These are phyloP conservation scores for Pleurotus sapidus DNA, from an alignment of 768 basidiomycete species.

Conservation along the genomic window DNA sequence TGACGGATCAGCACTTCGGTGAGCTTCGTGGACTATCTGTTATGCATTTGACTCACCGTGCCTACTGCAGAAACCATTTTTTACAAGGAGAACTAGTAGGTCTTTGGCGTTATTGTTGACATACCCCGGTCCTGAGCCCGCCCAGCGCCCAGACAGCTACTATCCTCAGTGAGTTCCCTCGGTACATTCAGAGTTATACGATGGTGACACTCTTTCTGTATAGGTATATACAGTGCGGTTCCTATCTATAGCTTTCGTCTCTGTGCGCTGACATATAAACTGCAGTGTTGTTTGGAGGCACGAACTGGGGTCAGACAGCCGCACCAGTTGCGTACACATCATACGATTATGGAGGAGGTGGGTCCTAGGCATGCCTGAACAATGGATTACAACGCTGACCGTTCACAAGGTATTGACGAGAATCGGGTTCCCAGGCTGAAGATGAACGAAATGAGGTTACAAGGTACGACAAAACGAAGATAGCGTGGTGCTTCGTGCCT, in stretches of 20 bases:
- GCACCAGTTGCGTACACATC: slow-evolving; percentile 58
- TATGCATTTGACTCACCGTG: slow-evolving; percentile 1
- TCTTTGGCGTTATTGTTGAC: not conserved
- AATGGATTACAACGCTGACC: not conserved
- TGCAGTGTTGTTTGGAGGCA: slow-evolving; percentile 58
- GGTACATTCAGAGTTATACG: slow-evolving; percentile 13
- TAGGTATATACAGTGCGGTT: slow-evolving; percentile 47
- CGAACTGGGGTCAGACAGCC: slow-evolving; percentile 60
- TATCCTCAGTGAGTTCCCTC: slow-evolving; percentile 39
- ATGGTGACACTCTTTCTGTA: slow-evolving; percentile 3
- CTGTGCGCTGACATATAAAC: not conserved
- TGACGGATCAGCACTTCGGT: slow-evolving; percentile 44
- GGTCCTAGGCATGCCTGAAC: not conserved
- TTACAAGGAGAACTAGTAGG: slow-evolving; percentile 51
- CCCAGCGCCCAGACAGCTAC: slow-evolving; percentile 44
- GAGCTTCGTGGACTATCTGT: slow-evolving; percentile 2
- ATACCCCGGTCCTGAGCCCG: not conserved
- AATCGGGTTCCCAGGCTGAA: slow-evolving; percentile 44
- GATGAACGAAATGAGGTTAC: slow-evolving; percentile 53
- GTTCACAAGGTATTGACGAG: slow-evolving; percentile 44
- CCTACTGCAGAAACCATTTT: slow-evolving; percentile 41
- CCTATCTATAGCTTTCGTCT: not conserved
- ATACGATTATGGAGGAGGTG: slow-evolving; percentile 60
- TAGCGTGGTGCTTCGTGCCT: not conserved
- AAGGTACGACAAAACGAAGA: slow-evolving; percentile 28